Evolutionary conservation across 495 filamentous ascomycete species (phyloP).

Genomic region (Aspergillus indologenus): DNA sequence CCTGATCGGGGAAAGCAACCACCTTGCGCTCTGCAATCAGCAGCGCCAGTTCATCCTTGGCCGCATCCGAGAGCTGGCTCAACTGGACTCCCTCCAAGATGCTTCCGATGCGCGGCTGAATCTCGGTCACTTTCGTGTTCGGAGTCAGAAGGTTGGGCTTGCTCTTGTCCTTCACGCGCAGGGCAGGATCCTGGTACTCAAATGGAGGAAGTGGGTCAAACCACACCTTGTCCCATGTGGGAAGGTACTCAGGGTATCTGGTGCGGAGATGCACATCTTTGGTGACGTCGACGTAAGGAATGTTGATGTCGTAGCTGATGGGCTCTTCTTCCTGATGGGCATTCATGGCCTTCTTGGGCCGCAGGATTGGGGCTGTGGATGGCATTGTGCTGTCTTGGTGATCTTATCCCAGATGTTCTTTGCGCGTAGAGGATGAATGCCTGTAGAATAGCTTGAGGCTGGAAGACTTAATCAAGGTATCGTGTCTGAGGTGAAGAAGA

Average conservation of each 20-base stretch:
- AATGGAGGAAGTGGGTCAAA: constrained; percentile 58
- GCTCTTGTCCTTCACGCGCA: constrained; percentile 51
- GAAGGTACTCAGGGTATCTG: constrained; percentile 60
- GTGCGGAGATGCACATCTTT: constrained; percentile 36
- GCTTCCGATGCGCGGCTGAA: constrained; percentile 68
- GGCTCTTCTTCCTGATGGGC: constrained; percentile 38
- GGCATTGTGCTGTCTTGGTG: constrained; percentile 29
- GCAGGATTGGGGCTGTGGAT: constrained; percentile 35
- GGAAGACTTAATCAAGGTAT: not conserved
- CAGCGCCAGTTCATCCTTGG: constrained; percentile 76
- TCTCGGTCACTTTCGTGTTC: constrained; percentile 53
- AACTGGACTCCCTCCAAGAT: constrained; percentile 73
- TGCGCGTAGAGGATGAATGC: not conserved
- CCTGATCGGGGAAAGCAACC: constrained; percentile 73
- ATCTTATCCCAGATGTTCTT: not conserved
- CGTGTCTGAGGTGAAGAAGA: not conserved
- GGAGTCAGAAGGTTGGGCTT: constrained; percentile 55
- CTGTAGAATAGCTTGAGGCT: not conserved
- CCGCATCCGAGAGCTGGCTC: constrained; percentile 59
- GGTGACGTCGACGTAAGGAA: constrained; percentile 48
- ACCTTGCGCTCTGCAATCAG: constrained; percentile 72
- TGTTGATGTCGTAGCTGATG: constrained; percentile 57
- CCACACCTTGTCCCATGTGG: constrained; percentile 60
- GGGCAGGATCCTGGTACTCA: constrained; percentile 57
- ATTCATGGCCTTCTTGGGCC: constrained; percentile 31